Conservation (phyloP, 1,139 yeast genomes). For the Candida smagusa region DNA sequence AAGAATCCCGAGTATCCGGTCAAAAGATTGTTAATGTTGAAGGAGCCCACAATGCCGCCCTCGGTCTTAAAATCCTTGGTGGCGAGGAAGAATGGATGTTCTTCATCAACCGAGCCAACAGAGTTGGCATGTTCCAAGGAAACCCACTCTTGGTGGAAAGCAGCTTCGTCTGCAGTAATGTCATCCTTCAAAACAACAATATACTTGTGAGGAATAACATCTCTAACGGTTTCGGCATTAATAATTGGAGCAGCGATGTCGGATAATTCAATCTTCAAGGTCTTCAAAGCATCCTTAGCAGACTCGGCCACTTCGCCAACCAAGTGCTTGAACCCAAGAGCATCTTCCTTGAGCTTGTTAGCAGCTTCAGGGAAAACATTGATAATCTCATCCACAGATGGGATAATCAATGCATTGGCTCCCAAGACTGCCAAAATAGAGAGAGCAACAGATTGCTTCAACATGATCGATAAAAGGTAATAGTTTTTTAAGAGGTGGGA, state of each 20-base stretch:
- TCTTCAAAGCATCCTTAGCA: conserved; percentile 13
- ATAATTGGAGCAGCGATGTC: conserved; percentile 41
- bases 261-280: conserved; percentile 13
- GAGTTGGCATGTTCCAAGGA: conserved; percentile 42
- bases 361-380: conserved; percentile 27
- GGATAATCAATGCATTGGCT: conserved; percentile 66
- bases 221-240: conserved; percentile 37
- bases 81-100: conserved; percentile 41
- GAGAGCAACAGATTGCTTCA: conserved; percentile 47
- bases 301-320: conserved; percentile 13
- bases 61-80: conserved; percentile 27
- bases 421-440: conserved; percentile 57
- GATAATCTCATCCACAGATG: conserved; percentile 45
- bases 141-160: conserved; percentile 66
- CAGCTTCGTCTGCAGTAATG: conserved; percentile 46
- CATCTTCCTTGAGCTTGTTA: conserved; percentile 8
- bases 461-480: conserved; percentile 32
- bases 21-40: conserved; percentile 52
- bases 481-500: conserved; percentile 1
- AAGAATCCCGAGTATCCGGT: conserved; percentile 76
- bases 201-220: conserved; percentile 70
- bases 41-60: conserved; percentile 68
- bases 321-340: conserved; percentile 11
- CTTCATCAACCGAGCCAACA: conserved; percentile 22
- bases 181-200: conserved; percentile 70